A percentile compares a stretch with the other conserved stretches of the same genome.
phyloP scores from a whole-genome alignment of 1,284 basidiomycete species.

The Leccinum pachyderme region DNA sequence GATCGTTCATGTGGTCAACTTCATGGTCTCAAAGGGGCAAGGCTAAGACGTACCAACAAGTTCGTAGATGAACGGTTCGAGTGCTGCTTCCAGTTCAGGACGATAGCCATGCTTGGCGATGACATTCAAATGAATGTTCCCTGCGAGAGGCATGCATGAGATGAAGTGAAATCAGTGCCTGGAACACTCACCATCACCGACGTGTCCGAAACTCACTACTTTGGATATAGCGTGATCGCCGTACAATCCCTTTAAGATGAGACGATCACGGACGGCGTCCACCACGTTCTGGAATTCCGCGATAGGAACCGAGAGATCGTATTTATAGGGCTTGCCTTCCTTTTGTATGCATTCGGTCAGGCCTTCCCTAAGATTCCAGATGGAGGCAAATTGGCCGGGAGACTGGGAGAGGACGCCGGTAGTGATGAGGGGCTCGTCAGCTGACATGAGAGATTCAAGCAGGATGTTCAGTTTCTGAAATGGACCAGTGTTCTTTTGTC shows the following conservation, averaged over 20 bases:
- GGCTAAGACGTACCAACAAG: constrained; percentile 64
- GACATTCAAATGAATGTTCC: constrained; percentile 94
- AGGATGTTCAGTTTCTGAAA: constrained; percentile 85
- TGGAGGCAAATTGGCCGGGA: constrained; percentile 82
- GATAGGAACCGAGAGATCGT: constrained; percentile 93
- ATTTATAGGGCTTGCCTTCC: constrained; percentile 96
- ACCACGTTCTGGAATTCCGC: constrained; percentile 89
- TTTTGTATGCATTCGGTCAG: constrained; percentile 94
- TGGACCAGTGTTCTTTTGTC: neutral
- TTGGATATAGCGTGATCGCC: constrained; percentile 73
- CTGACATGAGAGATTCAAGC: constrained; percentile 78
- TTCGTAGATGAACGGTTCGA: constrained; percentile 97
- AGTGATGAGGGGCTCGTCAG: constrained; percentile 73
- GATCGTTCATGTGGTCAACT: constrained; percentile 4
- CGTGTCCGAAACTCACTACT: constrained; percentile 93
- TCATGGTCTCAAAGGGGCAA: neutral
- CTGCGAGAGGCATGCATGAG: constrained; percentile 38
- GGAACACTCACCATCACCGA: constrained; percentile 80
- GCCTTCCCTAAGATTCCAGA: constrained; percentile 95
- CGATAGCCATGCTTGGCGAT: constrained; percentile 80
- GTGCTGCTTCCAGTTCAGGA: constrained; percentile 78
- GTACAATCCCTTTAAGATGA: constrained; percentile 74
- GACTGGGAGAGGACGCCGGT: constrained; percentile 95
- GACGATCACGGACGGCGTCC: constrained; percentile 73
- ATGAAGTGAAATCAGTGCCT: neutral